Evolutionary conservation across 2,329 filamentous ascomycete genomes (phyloP).

Genomic region (Colletotrichum sp.): DNA sequence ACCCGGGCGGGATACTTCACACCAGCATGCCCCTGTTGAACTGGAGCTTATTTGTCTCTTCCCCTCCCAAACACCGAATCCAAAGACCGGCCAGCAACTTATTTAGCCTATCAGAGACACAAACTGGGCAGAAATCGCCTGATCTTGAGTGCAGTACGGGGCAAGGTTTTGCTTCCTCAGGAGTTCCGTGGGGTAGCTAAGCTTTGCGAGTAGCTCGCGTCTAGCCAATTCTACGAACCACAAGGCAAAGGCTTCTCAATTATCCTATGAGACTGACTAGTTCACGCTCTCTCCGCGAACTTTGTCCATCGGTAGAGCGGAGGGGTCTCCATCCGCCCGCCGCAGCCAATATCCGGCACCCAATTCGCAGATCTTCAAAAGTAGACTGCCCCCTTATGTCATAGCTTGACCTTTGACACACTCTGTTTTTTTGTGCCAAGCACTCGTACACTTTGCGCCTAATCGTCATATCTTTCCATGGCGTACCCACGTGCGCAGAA

Average conservation of each 20-base stretch:
- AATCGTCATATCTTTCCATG: not conserved
- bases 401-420: not conserved
- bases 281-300: not conserved
- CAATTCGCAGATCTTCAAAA: not conserved
- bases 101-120: not conserved
- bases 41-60: not conserved
- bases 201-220: not conserved
- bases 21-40: not conserved
- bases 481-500: not conserved
- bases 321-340: not conserved
- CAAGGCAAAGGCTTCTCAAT: not conserved
- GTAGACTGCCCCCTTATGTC: not conserved
- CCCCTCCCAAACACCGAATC: not conserved
- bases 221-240: not conserved
- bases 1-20: not conserved
- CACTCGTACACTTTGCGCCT: not conserved
- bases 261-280: not conserved
- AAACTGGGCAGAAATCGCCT: not conserved
- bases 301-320: not conserved
- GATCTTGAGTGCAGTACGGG: not conserved
- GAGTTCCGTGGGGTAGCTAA: not conserved
- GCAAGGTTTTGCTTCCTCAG: not conserved
- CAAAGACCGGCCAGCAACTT: not conserved
- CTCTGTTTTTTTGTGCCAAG: not conserved
- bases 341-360: not conserved